Percentiles rank a stretch among this genome's conserved stretches.
Evolutionary conservation across 306 rosid genomes (phyloP).

Genomic region (Ormosia semicastrata): DNA sequence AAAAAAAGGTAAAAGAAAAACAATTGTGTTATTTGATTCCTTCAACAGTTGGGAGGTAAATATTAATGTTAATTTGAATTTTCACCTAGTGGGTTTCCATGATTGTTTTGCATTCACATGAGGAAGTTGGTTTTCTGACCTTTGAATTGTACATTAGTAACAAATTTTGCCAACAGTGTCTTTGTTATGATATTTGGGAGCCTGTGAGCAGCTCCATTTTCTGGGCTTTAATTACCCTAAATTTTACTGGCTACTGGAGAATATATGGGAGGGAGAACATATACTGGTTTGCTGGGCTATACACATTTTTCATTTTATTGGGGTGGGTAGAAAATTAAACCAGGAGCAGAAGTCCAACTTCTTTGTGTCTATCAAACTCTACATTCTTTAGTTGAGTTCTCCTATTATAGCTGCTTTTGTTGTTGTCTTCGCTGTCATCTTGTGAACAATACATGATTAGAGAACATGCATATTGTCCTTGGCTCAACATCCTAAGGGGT

Average conservation of each 20-base stretch:
- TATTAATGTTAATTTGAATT: not conserved
- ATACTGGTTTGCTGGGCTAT: not conserved
- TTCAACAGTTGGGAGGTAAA: not conserved
- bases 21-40: conserved; percentile 4
- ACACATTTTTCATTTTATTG: not conserved
- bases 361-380: not conserved
- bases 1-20: not conserved
- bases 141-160: not conserved
- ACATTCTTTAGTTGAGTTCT: not conserved
- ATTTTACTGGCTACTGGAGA: not conserved
- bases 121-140: not conserved
- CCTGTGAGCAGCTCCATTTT: not conserved
- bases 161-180: not conserved
- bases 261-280: not conserved
- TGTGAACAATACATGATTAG: not conserved
- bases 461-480: not conserved
- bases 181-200: not conserved
- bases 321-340: not conserved
- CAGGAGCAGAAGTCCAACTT: not conserved
- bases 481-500: not conserved
- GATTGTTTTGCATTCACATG: conserved; percentile 5
- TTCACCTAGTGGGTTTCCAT: not conserved
- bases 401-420: not conserved
- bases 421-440: not conserved
- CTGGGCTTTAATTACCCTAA: not conserved